These are phyloP conservation scores for Thermomucor indicae-seudaticae DNA, from an alignment of 371 early-diverging fungal genomes.

Conservation along the genomic window DNA sequence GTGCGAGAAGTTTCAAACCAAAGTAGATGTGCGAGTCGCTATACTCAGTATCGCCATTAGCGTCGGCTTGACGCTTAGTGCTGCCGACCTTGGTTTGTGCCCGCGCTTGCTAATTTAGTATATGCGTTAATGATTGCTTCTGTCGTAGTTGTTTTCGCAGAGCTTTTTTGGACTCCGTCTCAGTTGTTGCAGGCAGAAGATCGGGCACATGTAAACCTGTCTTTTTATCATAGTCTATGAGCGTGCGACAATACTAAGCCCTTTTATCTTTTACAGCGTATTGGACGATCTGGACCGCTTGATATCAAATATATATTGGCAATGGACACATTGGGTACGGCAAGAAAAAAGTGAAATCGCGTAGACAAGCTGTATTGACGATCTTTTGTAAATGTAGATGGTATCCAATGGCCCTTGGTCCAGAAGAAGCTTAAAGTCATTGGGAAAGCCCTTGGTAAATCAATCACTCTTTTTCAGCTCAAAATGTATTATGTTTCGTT, in stretches of 20 bases:
- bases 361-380: too few relatives aligned
- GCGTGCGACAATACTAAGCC: background rate
- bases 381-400: too few relatives aligned
- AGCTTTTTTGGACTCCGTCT: conserved; percentile 68
- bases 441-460: conserved; percentile 25
- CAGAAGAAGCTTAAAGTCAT: conserved; percentile 30
- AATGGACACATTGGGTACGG: conserved; percentile 50
- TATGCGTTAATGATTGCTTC: background rate
- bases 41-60: conserved; percentile 54
- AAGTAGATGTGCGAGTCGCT: conserved; percentile 36
- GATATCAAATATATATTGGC: conserved; percentile 58
- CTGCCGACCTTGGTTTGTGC: conserved; percentile 39
- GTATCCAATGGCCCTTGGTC: conserved; percentile 34
- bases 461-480: too few relatives aligned
- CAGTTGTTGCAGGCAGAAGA: conserved; percentile 49
- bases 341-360: too few relatives aligned
- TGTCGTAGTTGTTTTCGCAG: conserved; percentile 59
- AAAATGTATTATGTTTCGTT: background rate
- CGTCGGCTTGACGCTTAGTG: conserved; percentile 58
- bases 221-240: background rate
- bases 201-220: conserved; percentile 28
- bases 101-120: background rate
- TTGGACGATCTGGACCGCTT: conserved; percentile 49
- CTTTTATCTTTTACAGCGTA: conserved; percentile 23
- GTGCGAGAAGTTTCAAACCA: conserved; percentile 41